phyloP scores from a whole-genome alignment of 345 rosid genomes.

The Xanthoceras sorbifolium region DNA sequence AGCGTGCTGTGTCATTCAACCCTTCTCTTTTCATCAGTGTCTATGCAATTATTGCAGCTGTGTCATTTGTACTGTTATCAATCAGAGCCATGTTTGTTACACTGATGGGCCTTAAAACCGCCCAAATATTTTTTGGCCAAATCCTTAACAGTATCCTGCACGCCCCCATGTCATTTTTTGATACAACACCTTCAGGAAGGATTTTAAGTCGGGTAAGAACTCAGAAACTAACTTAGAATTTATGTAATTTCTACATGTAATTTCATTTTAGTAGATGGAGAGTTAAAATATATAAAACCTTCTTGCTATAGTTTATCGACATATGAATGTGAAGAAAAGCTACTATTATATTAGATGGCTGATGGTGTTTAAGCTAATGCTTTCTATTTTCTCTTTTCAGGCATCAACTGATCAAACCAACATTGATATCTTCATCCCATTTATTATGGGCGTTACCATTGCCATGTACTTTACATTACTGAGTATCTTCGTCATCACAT shows the following conservation, averaged over 20 bases:
- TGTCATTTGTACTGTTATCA: conserved; percentile 53
- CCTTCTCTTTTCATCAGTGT: conserved; percentile 61
- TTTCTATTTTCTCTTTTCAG: conserved; percentile 37
- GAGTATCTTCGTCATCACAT: conserved; percentile 81
- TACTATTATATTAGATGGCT: background rate
- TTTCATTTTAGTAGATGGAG: background rate
- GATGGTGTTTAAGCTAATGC: conserved; percentile 15
- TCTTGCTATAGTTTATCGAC: background rate
- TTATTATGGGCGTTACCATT: conserved; percentile 50
- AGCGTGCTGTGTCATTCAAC: conserved; percentile 48
- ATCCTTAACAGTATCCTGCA: conserved; percentile 85
- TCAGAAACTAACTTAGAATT: background rate
- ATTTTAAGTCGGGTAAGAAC: conserved; percentile 80
- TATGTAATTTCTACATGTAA: background rate
- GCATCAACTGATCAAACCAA: conserved; percentile 89
- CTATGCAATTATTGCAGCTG: conserved; percentile 57
- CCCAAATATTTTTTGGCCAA: conserved; percentile 70
- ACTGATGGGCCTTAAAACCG: conserved; percentile 73
- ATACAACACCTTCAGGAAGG: conserved; percentile 97
- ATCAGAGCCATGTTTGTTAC: conserved; percentile 59
- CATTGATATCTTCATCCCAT: conserved; percentile 75
- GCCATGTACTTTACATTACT: conserved; percentile 71
- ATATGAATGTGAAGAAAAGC: background rate
- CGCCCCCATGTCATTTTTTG: conserved; percentile 98
- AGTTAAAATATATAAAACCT: background rate